Base-by-base conservation (phyloP, 2,329 filamentous ascomycete species). In the Ascochyta fabae region DNA sequence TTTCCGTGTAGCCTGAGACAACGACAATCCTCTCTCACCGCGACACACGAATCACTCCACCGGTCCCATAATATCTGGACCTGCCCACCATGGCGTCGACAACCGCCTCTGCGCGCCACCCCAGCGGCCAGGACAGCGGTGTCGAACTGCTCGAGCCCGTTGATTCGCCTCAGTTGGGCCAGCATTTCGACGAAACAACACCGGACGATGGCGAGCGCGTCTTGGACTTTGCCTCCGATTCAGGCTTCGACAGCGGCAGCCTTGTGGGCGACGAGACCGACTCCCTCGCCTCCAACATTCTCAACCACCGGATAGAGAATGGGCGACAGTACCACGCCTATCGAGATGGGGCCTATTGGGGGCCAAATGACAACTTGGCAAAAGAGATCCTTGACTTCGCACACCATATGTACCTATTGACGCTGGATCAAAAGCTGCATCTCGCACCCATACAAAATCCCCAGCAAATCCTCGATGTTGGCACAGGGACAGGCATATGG, bases 321-420 rank as follows among this genome's bases (percentile, higher is more conserved):
- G 74, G 74, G 2, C 63, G 74, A 3, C 68, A 70, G 41, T 76
- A 76, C 59, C 72, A 75, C 42, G 69, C 69, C 5, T 75, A 74
- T 49, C 63, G 71, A 19, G 73, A 75, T 51, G 73, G 73, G 47
- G 65, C 69, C 15, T 74, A 76, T 63, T 72, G 69, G 71, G 76
- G 76, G 5, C 78, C 77, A 4, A 80, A 79, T 56, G 77, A 80
- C 53, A 77, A 80, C 54, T 62, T 64, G 9, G 75, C 77, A 33
- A 73, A 77, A 49, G 73, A 81, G 62, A 71, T 77, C 23, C 72
- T 79, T 49, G 79, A 80, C 60, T 74, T 82, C 45, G 77, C 78
- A 22, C 72, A 75, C 55, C 71, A 74, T 65, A 73, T 75, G 68
- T 75, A 73, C 50, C 66, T 74, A 31, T 43, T 74, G 48, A 73